A percentile compares a stretch with the other conserved stretches of the same genome.
phyloP scores from a whole-genome alignment of 139 green algal species.

The Nannochloris sp. region DNA sequence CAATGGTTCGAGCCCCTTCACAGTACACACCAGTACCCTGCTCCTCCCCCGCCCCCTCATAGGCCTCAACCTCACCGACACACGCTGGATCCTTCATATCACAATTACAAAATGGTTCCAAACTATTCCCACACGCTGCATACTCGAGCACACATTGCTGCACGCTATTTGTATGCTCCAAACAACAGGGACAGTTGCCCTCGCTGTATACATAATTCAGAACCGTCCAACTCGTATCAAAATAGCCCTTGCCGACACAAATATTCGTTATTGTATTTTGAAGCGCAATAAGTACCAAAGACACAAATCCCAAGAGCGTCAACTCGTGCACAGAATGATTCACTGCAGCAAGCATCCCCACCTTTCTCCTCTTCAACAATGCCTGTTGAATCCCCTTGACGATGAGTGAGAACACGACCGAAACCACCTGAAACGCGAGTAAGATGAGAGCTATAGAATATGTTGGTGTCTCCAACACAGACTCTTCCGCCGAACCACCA shows the following conservation, averaged over 20 bases:
- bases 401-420: slow-evolving; percentile 4
- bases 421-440: not conserved
- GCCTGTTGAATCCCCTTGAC: not conserved
- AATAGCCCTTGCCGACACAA: not conserved
- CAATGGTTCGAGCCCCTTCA: not conserved
- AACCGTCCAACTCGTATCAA: slow-evolving; percentile 5
- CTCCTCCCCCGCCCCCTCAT: too few species aligned
- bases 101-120: slow-evolving; percentile 11
- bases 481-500: not conserved
- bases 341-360: not conserved
- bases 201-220: not conserved
- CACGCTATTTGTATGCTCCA: not conserved
- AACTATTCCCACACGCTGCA: slow-evolving; percentile 4
- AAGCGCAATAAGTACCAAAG: slow-evolving; percentile 4
- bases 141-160: slow-evolving; percentile 7
- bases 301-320: slow-evolving; percentile 9
- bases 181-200: not conserved
- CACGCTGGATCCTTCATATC: slow-evolving; percentile 5
- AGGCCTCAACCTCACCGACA: not conserved
- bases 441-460: slow-evolving; percentile 1
- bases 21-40: not conserved
- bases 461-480: slow-evolving; percentile 5
- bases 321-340: slow-evolving; percentile 10
- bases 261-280: slow-evolving; percentile 6
- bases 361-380: not conserved